These are phyloP conservation scores for Magnolia officinalis DNA, from an alignment of 164 flowering plant genomes.

Conservation along the genomic window DNA sequence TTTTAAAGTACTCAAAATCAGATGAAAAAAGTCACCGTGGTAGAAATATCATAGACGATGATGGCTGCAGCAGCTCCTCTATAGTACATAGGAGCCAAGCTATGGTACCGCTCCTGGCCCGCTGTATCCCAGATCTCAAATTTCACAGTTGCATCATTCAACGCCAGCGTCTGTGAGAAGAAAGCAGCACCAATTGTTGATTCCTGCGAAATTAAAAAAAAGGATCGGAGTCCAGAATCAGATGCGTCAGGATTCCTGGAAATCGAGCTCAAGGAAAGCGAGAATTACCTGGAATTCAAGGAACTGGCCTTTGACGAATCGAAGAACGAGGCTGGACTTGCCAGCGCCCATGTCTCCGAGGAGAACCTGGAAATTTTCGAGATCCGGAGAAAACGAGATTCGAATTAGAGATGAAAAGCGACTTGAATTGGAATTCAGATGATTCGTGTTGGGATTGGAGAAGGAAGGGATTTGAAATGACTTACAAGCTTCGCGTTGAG, in stretches of 20 bases:
- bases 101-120: slow-evolving; percentile 69
- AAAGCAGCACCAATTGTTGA: slow-evolving; percentile 73
- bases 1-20: neutral
- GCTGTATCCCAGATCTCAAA: slow-evolving; percentile 82
- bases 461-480: slow-evolving; percentile 1
- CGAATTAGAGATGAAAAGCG: neutral
- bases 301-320: slow-evolving; percentile 68
- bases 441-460: neutral
- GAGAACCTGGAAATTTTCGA: slow-evolving; percentile 37
- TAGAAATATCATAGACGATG: slow-evolving; percentile 60
- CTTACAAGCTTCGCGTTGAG: slow-evolving; percentile 71
- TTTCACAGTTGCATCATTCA: slow-evolving; percentile 52
- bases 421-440: neutral
- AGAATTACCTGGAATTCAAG: slow-evolving; percentile 54
- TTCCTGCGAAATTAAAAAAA: slow-evolving; percentile 33
- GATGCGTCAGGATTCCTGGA: neutral
- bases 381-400: neutral
- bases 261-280: neutral
- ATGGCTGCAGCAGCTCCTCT: slow-evolving; percentile 72
- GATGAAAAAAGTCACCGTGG: slow-evolving; percentile 21
- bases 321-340: slow-evolving; percentile 61
- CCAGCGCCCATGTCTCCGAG: slow-evolving; percentile 73
- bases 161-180: slow-evolving; percentile 55
- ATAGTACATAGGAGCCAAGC: slow-evolving; percentile 76
- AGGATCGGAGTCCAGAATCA: neutral